Percentiles rank a stretch among this genome's conserved stretches.
phyloP scores from a whole-genome alignment of 2,329 filamentous ascomycete species.

The Cercospora canescens region DNA sequence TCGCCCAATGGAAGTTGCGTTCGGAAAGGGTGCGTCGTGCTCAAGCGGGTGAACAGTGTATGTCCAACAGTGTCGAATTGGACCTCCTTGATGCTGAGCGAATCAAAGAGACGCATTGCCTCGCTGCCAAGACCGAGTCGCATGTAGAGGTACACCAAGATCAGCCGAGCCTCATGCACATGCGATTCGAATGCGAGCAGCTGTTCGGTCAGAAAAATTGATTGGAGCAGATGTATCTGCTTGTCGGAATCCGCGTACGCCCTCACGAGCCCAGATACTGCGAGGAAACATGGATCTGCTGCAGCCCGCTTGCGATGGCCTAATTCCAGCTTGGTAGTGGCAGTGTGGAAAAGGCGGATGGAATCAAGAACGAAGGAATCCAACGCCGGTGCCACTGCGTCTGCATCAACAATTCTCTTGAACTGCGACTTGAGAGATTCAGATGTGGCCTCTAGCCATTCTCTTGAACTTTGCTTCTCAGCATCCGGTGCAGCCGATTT shows the following conservation, averaged over 20 bases:
- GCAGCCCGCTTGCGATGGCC: conserved; percentile 23
- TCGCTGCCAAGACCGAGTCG: conserved; percentile 35
- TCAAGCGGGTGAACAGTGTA: conserved; percentile 35
- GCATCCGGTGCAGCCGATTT: not conserved
- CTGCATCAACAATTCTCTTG: conserved; percentile 14
- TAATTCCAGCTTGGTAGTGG: conserved; percentile 17
- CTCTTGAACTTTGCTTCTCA: conserved; percentile 14
- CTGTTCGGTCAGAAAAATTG: conserved; percentile 33
- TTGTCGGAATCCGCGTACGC: conserved; percentile 24
- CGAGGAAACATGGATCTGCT: conserved; percentile 35
- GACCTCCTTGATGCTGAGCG: conserved; percentile 38
- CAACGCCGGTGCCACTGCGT: conserved; percentile 19
- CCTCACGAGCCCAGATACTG: conserved; percentile 35
- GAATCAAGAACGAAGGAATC: conserved; percentile 27
- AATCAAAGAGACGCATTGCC: conserved; percentile 34
- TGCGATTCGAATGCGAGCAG: conserved; percentile 30
- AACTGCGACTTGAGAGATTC: conserved; percentile 28
- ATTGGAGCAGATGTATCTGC: conserved; percentile 30
- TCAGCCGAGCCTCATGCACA: conserved; percentile 36
- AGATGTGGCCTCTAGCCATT: conserved; percentile 27
- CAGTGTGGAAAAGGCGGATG: conserved; percentile 29
- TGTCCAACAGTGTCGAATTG: conserved; percentile 40
- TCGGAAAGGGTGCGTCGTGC: conserved; percentile 33
- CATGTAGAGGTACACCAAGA: conserved; percentile 38
- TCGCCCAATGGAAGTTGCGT: conserved; percentile 23